These are phyloP conservation scores for Cyathus striatus DNA, from an alignment of 768 basidiomycete genomes.

Conservation along the genomic window DNA sequence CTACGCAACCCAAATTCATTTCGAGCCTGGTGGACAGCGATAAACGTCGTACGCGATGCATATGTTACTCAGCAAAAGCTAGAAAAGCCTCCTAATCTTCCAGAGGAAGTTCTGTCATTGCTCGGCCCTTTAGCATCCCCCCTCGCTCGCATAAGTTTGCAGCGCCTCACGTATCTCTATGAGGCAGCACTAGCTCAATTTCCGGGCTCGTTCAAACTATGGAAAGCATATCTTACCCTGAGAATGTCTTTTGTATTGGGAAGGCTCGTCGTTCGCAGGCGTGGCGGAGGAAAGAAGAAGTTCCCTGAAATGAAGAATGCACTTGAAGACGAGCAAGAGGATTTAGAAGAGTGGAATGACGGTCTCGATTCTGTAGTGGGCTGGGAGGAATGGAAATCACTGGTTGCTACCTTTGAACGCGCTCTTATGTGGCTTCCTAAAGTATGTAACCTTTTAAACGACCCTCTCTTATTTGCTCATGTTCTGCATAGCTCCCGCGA, in stretches of 20 bases:
- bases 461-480: constrained; percentile 4
- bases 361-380: constrained; percentile 88
- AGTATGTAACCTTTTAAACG: constrained; percentile 35
- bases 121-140: constrained; percentile 80
- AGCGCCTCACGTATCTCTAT: constrained; percentile 87
- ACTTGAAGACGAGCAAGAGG: constrained; percentile 77
- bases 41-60: constrained; percentile 68
- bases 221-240: constrained; percentile 87
- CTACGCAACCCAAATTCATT: constrained; percentile 88
- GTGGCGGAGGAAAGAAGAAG: constrained; percentile 86
- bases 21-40: constrained; percentile 89
- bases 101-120: constrained; percentile 47
- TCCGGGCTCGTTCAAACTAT: constrained; percentile 88
- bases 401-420: constrained; percentile 87
- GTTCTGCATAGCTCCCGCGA: constrained; percentile 67
- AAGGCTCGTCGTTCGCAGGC: constrained; percentile 62
- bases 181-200: constrained; percentile 88
- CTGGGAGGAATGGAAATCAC: constrained; percentile 91
- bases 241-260: constrained; percentile 87
- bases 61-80: constrained; percentile 52
- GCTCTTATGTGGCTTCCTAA: constrained; percentile 93
- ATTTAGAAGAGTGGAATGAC: constrained; percentile 80
- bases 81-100: constrained; percentile 41
- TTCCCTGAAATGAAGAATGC: constrained; percentile 88
- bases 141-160: constrained; percentile 68